phyloP scores from a whole-genome alignment of 2,329 filamentous ascomycete genomes.

The Colletotrichum nymphaeae region DNA sequence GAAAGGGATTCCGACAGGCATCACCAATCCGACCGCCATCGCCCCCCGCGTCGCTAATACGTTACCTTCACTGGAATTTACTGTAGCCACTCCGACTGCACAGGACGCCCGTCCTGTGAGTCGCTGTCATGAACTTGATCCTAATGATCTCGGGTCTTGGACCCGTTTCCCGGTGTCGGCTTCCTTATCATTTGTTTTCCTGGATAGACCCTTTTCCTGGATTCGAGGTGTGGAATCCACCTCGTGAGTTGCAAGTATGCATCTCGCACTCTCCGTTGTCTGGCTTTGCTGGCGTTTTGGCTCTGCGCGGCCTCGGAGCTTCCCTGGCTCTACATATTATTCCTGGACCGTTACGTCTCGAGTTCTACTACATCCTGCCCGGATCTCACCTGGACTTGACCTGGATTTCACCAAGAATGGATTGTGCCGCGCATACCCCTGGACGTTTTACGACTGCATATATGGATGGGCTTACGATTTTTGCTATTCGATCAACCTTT shows the following conservation, averaged over 20 bases:
- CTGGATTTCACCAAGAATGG: conserved; percentile 25
- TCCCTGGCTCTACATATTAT: conserved; percentile 11
- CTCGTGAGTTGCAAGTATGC: conserved; percentile 37
- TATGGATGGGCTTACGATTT: conserved; percentile 37
- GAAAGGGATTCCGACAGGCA: conserved; percentile 55
- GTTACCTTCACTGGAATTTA: conserved; percentile 13
- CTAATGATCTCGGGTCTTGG: conserved; percentile 35
- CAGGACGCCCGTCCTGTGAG: conserved; percentile 35
- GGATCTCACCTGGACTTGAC: conserved; percentile 14
- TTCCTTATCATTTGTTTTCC: conserved; percentile 34
- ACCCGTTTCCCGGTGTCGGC: conserved; percentile 36
- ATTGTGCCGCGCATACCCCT: conserved; percentile 29
- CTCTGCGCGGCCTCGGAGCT: conserved; percentile 14
- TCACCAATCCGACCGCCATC: conserved; percentile 51
- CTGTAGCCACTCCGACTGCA: conserved; percentile 29
- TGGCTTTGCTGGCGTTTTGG: conserved; percentile 32
- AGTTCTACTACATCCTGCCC: conserved; percentile 14
- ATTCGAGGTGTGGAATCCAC: conserved; percentile 24
- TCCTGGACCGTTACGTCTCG: conserved; percentile 4
- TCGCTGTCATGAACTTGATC: conserved; percentile 34
- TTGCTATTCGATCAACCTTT: conserved; percentile 29
- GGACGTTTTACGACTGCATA: conserved; percentile 38
- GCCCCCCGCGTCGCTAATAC: conserved; percentile 50
- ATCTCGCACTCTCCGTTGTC: conserved; percentile 31
- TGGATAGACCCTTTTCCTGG: conserved; percentile 32